phyloP scores from a whole-genome alignment of 805 yeast species.

The Saccharomycopsis amapae region DNA sequence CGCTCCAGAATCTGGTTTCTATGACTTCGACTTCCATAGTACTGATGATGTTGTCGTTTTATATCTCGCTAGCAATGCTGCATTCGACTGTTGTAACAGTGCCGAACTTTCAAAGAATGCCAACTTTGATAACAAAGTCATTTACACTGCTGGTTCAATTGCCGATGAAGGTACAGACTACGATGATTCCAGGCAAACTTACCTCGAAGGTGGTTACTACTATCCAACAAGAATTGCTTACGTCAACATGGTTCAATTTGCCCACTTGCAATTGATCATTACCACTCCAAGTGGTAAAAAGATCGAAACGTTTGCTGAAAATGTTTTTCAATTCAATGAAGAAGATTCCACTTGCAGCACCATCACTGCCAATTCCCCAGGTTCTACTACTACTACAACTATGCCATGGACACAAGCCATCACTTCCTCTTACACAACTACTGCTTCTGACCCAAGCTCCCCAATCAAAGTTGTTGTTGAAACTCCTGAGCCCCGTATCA shows the following conservation, averaged over 20 bases:
- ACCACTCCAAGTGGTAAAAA: conserved; percentile 23
- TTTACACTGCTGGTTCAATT: conserved; percentile 13
- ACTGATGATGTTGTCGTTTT: conserved; percentile 31
- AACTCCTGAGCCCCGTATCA: conserved; percentile 5
- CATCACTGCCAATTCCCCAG: neutral
- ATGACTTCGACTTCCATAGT: conserved; percentile 22
- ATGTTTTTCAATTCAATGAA: conserved; percentile 7
- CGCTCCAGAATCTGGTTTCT: conserved; percentile 29
- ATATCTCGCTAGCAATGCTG: conserved; percentile 28
- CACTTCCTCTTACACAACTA: conserved; percentile 5
- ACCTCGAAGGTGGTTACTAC: conserved; percentile 25
- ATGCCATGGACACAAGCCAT: conserved; percentile 7
- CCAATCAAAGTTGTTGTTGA: conserved; percentile 11
- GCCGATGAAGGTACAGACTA: conserved; percentile 3
- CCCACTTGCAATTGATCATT: conserved; percentile 22
- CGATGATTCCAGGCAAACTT: conserved; percentile 17
- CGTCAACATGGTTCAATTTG: conserved; percentile 24
- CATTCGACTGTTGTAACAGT: conserved; percentile 30
- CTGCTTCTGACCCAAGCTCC: conserved; percentile 9
- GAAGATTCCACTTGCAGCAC: conserved; percentile 2
- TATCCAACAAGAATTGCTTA: conserved; percentile 29
- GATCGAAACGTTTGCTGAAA: conserved; percentile 8
- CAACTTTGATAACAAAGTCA: conserved; percentile 7
- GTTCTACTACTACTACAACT: conserved; percentile 12
- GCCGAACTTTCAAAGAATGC: conserved; percentile 1